A percentile compares a stretch with the other conserved stretches of the same genome.
Evolutionary conservation across 2,329 filamentous ascomycete species (phyloP).

Genomic region (Ophiosphaerella korrae): DNA sequence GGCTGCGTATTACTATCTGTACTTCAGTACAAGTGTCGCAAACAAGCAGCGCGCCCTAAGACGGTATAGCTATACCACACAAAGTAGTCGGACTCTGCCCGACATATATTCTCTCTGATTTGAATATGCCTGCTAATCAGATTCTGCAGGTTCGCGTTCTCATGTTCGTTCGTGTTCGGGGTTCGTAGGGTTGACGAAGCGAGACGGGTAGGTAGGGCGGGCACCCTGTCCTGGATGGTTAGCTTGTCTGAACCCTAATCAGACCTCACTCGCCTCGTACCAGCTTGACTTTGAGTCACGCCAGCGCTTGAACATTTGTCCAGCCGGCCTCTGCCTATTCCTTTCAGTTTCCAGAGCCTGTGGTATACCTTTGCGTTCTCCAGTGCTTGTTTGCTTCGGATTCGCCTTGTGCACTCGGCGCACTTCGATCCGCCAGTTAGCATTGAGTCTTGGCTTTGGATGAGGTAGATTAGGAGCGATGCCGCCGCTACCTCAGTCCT

Average conservation of each 20-base stretch:
- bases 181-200: background rate
- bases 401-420: background rate
- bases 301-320: too few species aligned
- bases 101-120: background rate
- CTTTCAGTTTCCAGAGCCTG: too few species aligned
- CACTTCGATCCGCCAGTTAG: background rate
- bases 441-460: too few species aligned
- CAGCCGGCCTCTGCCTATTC: too few species aligned
- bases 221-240: constrained; percentile 1
- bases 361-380: background rate
- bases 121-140: background rate
- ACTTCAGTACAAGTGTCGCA: too few species aligned
- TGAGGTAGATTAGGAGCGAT: too few species aligned
- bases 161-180: constrained; percentile 1
- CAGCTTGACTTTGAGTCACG: too few species aligned
- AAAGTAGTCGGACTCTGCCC: too few species aligned
- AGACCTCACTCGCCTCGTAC: background rate
- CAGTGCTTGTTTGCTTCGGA: background rate
- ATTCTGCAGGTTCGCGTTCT: background rate
- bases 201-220: constrained; percentile 1
- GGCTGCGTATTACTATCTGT: too few species aligned
- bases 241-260: constrained; percentile 8
- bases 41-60: too few species aligned
- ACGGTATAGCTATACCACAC: too few species aligned
- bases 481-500: too few species aligned